phyloP scores from a whole-genome alignment of 768 basidiomycete species.

The Cystofilobasidium ferigula region DNA sequence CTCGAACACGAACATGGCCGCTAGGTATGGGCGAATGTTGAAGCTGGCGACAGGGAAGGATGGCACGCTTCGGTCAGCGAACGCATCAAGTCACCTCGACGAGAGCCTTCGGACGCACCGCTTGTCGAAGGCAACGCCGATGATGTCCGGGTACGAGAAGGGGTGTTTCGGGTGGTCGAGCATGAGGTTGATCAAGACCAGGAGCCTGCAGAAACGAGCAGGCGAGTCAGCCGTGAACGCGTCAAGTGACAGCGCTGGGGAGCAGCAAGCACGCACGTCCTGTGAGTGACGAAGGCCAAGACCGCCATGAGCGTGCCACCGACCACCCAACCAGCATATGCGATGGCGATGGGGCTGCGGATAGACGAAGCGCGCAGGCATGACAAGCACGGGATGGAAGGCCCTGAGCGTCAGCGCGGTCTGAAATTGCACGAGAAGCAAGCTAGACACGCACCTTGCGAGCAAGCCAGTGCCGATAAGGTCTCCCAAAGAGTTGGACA shows the following conservation, averaged over 20 bases:
- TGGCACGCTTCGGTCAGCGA: background rate
- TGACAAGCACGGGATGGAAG: background rate
- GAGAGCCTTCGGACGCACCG: conserved; percentile 28
- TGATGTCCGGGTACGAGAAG: conserved; percentile 75
- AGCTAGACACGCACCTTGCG: conserved; percentile 45
- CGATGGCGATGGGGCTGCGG: conserved; percentile 39
- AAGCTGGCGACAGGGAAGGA: conserved; percentile 36
- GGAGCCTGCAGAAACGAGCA: conserved; percentile 50
- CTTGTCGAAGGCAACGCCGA: conserved; percentile 65
- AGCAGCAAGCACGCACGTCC: conserved; percentile 63
- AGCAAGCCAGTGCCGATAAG: conserved; percentile 83
- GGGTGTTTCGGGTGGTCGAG: conserved; percentile 55
- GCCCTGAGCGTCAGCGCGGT: too few relatives aligned
- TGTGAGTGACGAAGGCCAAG: conserved; percentile 72
- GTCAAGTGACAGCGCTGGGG: background rate
- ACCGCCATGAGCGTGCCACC: conserved; percentile 63
- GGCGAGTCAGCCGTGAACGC: background rate
- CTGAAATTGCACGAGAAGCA: background rate
- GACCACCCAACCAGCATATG: conserved; percentile 76
- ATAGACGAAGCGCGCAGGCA: background rate
- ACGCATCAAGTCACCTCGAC: background rate
- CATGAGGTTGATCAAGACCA: conserved; percentile 69
- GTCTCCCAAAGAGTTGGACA: conserved; percentile 68
- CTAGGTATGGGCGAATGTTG: conserved; percentile 38
- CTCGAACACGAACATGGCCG: conserved; percentile 66